A percentile compares a stretch with the other conserved stretches of the same genome.
phyloP scores from a whole-genome alignment of 1,284 basidiomycete genomes.

The Ceratobasidium sp. region DNA sequence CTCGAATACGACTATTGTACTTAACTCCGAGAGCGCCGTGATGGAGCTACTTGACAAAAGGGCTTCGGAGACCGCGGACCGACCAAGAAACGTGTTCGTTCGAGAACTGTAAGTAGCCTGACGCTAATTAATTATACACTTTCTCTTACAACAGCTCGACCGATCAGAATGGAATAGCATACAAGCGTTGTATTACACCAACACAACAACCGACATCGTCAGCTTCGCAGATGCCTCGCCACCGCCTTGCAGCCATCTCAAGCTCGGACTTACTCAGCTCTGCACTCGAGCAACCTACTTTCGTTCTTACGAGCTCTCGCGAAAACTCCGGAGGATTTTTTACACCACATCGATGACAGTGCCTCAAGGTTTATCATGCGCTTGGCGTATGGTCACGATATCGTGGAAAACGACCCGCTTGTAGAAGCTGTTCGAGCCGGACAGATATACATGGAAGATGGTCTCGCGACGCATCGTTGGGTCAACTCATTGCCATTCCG shows the following conservation, averaged over 20 bases:
- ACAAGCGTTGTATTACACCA: constrained; percentile 24
- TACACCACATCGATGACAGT: constrained; percentile 25
- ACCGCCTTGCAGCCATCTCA: constrained; percentile 23
- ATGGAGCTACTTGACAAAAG: constrained; percentile 23
- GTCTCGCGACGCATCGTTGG: constrained; percentile 35
- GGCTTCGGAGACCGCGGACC: constrained; percentile 25
- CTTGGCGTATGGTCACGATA: constrained; percentile 32
- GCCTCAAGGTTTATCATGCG: constrained; percentile 38
- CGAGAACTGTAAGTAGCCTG: constrained; percentile 18
- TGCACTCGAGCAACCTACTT: constrained; percentile 25
- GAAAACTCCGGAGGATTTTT: constrained; percentile 28
- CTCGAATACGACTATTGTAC: constrained; percentile 15
- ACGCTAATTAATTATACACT: not conserved
- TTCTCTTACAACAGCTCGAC: not conserved
- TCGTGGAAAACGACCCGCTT: constrained; percentile 34
- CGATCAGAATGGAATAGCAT: constrained; percentile 23
- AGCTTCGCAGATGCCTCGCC: constrained; percentile 21
- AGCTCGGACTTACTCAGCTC: constrained; percentile 13
- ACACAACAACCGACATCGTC: constrained; percentile 33
- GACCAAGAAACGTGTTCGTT: constrained; percentile 31
- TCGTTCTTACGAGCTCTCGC: constrained; percentile 14
- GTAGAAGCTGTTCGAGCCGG: constrained; percentile 16
- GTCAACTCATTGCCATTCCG: constrained; percentile 35
- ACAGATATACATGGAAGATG: constrained; percentile 25
- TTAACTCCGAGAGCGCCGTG: constrained; percentile 5